Conservation (phyloP, 495 filamentous ascomycete species). For the Xylaria telfairii region DNA sequence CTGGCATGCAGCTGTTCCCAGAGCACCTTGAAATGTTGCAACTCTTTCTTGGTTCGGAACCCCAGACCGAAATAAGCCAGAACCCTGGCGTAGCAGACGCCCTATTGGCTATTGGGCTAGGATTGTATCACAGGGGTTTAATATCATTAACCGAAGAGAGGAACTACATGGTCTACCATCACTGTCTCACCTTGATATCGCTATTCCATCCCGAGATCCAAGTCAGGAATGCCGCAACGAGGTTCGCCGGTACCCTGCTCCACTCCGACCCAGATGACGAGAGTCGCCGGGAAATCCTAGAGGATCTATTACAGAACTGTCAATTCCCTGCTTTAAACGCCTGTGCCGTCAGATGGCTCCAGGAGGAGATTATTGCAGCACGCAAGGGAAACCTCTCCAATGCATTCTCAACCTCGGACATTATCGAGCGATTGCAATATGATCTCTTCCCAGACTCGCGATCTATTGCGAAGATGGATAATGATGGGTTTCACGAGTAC, state of each 20-base stretch:
- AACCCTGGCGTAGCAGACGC: constrained; percentile 53
- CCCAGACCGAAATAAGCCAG: constrained; percentile 41
- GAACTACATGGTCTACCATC: constrained; percentile 62
- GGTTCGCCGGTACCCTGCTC: constrained; percentile 73
- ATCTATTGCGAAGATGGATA: constrained; percentile 36
- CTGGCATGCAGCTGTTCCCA: constrained; percentile 66
- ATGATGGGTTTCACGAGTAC: constrained; percentile 37
- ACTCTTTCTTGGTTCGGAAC: constrained; percentile 62
- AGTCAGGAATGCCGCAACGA: constrained; percentile 74
- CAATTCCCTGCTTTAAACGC: constrained; percentile 79
- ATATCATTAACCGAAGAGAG: constrained; percentile 33
- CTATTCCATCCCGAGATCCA: constrained; percentile 70
- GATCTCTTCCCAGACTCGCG: constrained; percentile 49
- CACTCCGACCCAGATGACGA: constrained; percentile 76
- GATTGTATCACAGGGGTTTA: constrained; percentile 49
- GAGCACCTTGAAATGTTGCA: constrained; percentile 64
- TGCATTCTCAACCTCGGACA: constrained; percentile 64
- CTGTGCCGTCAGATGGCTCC: constrained; percentile 84
- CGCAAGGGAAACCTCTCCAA: constrained; percentile 40
- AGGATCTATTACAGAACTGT: constrained; percentile 80
- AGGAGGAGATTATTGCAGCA: constrained; percentile 75
- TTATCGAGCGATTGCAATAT: constrained; percentile 54
- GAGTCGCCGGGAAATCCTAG: constrained; percentile 75
- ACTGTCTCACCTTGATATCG: constrained; percentile 68
- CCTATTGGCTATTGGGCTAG: constrained; percentile 57